These are phyloP conservation scores for Cunninghamia lanceolata DNA, from an alignment of 75 land plant genomes.

Conservation along the genomic window DNA sequence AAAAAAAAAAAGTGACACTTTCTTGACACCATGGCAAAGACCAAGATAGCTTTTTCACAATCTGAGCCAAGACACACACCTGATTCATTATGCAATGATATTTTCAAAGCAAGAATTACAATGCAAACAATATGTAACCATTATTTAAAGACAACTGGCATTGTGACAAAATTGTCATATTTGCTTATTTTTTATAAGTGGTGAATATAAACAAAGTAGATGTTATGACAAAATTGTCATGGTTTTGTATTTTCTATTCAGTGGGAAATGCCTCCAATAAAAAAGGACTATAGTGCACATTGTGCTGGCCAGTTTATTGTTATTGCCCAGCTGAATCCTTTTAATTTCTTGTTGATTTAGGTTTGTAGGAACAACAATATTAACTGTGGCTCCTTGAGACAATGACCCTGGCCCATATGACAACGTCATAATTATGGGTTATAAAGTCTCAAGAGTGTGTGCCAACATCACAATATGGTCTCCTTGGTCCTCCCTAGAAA, in stretches of 20 bases:
- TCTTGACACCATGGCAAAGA: background rate
- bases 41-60: background rate
- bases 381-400: background rate
- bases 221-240: background rate
- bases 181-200: background rate
- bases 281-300: background rate
- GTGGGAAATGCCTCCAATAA: background rate
- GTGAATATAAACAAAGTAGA: background rate
- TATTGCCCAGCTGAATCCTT: background rate
- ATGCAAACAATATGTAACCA: background rate
- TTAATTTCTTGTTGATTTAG: background rate
- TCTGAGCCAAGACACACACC: background rate
- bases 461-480: background rate
- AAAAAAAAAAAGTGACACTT: background rate
- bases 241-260: background rate
- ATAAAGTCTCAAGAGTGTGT: background rate
- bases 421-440: background rate
- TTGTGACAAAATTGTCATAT: background rate
- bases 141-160: background rate
- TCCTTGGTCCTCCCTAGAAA: background rate
- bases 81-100: background rate
- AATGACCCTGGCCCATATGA: background rate
- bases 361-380: background rate
- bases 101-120: background rate
- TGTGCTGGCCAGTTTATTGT: background rate